Evolutionary conservation across 2,329 filamentous ascomycete species (phyloP), one percentile per base, ranked within the genome.

Genomic region (Macrophomina pseudophaseolina): DNA sequence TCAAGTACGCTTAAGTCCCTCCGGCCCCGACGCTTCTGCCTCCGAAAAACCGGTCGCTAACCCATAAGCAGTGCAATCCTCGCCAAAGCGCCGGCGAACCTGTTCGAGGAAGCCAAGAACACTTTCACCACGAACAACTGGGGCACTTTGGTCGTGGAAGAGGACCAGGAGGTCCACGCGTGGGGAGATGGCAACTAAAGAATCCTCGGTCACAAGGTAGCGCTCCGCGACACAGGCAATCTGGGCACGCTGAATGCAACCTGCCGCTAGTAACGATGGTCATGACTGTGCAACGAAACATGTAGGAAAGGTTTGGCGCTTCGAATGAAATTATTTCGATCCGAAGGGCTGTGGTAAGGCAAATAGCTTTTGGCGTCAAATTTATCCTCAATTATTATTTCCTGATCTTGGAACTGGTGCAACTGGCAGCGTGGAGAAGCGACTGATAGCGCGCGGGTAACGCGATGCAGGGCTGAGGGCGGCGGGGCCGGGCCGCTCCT

Each of bases 111-210:
- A 5, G 86, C 97, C 35, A 86, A 89, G 71, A 81, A 46, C 6
- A 87, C 1, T 32, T 46, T 59, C 38, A 38, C 33, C 1, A 83
- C 87, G 80, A 88, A 88, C 67, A 81, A 82, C 65, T 76, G 85
- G 68, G 89, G 88, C 78, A 81, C 86, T 62, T 87, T 89, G 1
- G 77, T 84, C 35, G 87, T 97, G 69, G 93, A 97, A 79, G 88
- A 94, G 73, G 93, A 97, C 74, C 82, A 90, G 74, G 80, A 89
- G 32, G 86, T 95, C 59, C 83, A 67, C 51, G 40, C 56, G 14
- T 42, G 16, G 35, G 38, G 9, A n/a, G 64, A 40, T 16, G 30
- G 5, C 42, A 48, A 56, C 6, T 53, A 32, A 11, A 53, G 33
- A n/a, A 52, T 16, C 8, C 9, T 18, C 18, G 42, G 16, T 8